A percentile compares a stretch with the other conserved stretches of the same genome.
These are phyloP conservation scores for Erigeron canadensis DNA, from an alignment of 129 eudicot species.

Conservation along the genomic window DNA sequence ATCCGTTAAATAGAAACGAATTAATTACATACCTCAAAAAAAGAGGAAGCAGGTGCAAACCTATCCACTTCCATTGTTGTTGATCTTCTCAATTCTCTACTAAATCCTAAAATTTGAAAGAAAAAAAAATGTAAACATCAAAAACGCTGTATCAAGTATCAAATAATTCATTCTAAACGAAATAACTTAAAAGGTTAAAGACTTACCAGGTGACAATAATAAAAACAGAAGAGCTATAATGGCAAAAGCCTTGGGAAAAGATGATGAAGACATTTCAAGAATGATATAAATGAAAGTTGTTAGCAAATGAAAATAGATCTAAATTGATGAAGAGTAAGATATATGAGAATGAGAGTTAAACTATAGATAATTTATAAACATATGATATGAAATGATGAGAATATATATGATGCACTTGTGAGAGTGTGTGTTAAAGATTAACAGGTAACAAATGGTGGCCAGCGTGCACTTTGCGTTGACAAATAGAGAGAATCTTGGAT, in stretches of 20 bases:
- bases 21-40: constrained; percentile 15
- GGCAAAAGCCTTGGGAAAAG: constrained; percentile 14
- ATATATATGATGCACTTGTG: not conserved
- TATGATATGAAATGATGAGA: not conserved
- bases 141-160: not conserved
- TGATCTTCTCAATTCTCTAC: constrained; percentile 24
- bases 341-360: not conserved
- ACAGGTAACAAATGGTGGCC: constrained; percentile 9
- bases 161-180: not conserved
- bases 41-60: constrained; percentile 20
- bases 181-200: no score
- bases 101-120: constrained; percentile 27
- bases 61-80: not conserved
- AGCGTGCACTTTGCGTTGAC: constrained; percentile 9
- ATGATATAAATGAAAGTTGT: not conserved
- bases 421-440: constrained; percentile 13
- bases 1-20: no score
- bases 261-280: not conserved
- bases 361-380: not conserved
- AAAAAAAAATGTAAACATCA: not conserved
- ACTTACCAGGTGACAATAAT: constrained; percentile 29
- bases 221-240: constrained; percentile 29
- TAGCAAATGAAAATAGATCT: constrained; percentile 16
- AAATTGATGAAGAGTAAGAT: no score
- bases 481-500: not conserved